phyloP scores from a whole-genome alignment of 805 yeast genomes.

The Zygoascus ofunaensis region DNA sequence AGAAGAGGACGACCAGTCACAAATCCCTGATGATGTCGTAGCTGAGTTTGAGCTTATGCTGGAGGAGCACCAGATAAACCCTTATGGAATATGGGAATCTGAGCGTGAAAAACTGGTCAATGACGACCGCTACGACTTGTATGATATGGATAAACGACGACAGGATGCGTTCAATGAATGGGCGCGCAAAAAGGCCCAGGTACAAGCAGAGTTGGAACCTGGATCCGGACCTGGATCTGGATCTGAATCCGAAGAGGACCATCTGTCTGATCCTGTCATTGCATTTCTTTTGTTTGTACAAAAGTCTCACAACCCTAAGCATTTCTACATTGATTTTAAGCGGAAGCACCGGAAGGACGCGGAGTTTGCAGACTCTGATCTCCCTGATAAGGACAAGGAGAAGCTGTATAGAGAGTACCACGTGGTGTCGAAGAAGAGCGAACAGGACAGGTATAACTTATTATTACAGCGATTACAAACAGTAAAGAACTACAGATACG shows the following conservation, averaged over 20 bases:
- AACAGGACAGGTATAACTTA: conserved; percentile 10
- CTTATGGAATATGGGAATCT: conserved; percentile 40
- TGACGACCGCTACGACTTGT: conserved; percentile 35
- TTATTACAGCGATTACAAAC: neutral
- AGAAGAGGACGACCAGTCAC: conserved; percentile 19
- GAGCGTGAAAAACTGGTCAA: conserved; percentile 34
- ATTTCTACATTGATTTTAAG: conserved; percentile 34
- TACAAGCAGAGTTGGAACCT: neutral
- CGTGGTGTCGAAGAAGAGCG: conserved; percentile 15
- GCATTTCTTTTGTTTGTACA: conserved; percentile 26
- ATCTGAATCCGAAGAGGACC: neutral
- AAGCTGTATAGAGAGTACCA: conserved; percentile 31
- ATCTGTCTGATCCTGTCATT: conserved; percentile 14
- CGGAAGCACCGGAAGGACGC: conserved; percentile 27
- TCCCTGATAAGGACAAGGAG: conserved; percentile 33
- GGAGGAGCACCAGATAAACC: conserved; percentile 30
- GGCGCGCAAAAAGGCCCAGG: conserved; percentile 23
- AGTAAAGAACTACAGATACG: neutral
- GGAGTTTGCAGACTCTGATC: conserved; percentile 18
- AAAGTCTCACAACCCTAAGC: conserved; percentile 19
- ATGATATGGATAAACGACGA: conserved; percentile 31
- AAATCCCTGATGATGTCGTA: conserved; percentile 7
- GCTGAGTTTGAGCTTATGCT: conserved; percentile 31
- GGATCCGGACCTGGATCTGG: conserved; percentile 1
- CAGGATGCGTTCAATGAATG: conserved; percentile 39